Percentiles rank a stretch among this genome's conserved stretches.
phyloP scores from a whole-genome alignment of 225 moss, liverwort and hornwort genomes.

The Marchantia polymorpha region DNA sequence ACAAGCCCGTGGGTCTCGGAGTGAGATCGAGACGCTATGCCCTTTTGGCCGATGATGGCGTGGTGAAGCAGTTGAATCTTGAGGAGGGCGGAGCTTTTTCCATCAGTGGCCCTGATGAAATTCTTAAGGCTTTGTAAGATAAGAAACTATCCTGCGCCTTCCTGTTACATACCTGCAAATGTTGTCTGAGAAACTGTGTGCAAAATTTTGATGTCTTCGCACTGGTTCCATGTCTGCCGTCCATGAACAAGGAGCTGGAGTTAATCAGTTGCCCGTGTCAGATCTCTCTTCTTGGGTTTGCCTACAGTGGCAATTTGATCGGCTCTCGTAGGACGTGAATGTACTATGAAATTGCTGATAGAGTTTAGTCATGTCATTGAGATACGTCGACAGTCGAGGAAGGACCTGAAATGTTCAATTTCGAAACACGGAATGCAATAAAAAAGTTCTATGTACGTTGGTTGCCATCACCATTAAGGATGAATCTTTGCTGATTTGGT shows the following conservation, averaged over 20 bases:
- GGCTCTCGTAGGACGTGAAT: too few relatives aligned
- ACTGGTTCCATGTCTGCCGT: neutral
- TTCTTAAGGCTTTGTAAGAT: constrained; percentile 56
- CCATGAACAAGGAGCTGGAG: neutral
- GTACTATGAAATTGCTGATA: too few relatives aligned
- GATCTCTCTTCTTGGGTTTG: neutral
- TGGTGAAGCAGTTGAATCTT: constrained; percentile 73
- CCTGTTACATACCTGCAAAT: constrained; percentile 2
- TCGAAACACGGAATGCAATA: too few relatives aligned
- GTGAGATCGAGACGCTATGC: constrained; percentile 73
- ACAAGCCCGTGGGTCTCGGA: constrained; percentile 75
- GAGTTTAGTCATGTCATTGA: too few relatives aligned
- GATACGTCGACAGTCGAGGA: too few relatives aligned
- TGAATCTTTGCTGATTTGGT: too few relatives aligned
- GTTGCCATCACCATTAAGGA: too few relatives aligned
- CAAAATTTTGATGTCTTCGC: constrained; percentile 13
- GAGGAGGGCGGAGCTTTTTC: constrained; percentile 95
- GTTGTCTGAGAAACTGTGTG: neutral
- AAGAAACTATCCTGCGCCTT: constrained; percentile 18
- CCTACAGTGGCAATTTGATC: too few relatives aligned
- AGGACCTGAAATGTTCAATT: too few relatives aligned
- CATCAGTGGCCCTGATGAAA: constrained; percentile 75
- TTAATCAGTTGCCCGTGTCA: neutral
- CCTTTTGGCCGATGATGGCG: constrained; percentile 76
- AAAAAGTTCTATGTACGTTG: too few relatives aligned